A percentile compares a stretch with the other conserved stretches of the same genome.
These are phyloP conservation scores for Pseudogymnoascus sp. DNA, from an alignment of 2,329 filamentous ascomycete species.

Conservation along the genomic window DNA sequence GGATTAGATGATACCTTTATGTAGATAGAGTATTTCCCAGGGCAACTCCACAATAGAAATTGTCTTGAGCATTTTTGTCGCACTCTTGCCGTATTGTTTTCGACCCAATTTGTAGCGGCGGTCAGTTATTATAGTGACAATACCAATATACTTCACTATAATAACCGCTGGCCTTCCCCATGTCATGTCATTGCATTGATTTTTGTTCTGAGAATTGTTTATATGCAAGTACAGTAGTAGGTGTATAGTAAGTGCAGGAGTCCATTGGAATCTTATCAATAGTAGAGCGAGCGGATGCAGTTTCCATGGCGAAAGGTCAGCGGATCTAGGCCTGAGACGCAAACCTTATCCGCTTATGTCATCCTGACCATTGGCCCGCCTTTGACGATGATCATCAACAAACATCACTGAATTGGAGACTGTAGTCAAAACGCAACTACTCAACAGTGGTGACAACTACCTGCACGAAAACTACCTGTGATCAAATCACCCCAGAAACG, in stretches of 20 bases:
- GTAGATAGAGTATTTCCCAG: background rate
- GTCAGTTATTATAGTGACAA: no score
- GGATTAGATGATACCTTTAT: constrained; percentile 5
- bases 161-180: background rate
- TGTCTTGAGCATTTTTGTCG: background rate
- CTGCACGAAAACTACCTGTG: background rate
- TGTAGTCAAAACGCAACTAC: constrained; percentile 5
- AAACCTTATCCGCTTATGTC: constrained; percentile 8
- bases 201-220: background rate
- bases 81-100: background rate
- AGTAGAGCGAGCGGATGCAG: background rate
- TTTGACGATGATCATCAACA: constrained; percentile 10
- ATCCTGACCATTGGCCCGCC: constrained; percentile 6
- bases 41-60: background rate
- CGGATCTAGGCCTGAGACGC: constrained; percentile 3
- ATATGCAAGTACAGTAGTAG: background rate
- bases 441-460: background rate
- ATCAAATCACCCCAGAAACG: constrained; percentile 9
- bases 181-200: background rate
- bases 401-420: constrained; percentile 5
- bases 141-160: background rate
- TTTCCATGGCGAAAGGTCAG: background rate
- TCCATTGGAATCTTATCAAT: background rate
- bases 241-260: background rate
- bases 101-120: background rate